Percentiles rank a stretch among this genome's conserved stretches.
phyloP scores from a whole-genome alignment of 2,329 filamentous ascomycete genomes.

The Stemphylium lycopersici region DNA sequence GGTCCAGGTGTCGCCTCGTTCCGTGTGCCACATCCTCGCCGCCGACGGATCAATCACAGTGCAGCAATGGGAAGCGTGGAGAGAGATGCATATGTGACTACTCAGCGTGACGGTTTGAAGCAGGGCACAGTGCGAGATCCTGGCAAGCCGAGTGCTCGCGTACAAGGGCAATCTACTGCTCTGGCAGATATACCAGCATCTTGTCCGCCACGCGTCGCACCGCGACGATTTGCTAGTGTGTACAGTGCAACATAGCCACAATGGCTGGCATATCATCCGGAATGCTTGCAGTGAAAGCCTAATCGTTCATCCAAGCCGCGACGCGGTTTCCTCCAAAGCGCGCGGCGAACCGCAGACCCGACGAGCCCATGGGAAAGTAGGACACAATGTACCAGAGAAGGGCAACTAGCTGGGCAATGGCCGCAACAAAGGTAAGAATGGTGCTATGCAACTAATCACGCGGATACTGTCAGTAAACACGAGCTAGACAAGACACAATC shows the following conservation, averaged over 20 bases:
- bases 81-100: conserved; percentile 29
- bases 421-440: conserved; percentile 82
- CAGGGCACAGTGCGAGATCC: conserved; percentile 19
- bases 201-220: conserved; percentile 38
- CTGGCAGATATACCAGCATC: conserved; percentile 7
- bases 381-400: conserved; percentile 93
- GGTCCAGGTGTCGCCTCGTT: conserved; percentile 8
- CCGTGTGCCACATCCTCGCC: conserved; percentile 25
- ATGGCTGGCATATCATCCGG: conserved; percentile 10
- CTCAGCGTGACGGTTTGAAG: conserved; percentile 26
- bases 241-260: conserved; percentile 22
- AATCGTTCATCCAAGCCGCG: conserved; percentile 86
- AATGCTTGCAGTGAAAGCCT: conserved; percentile 14
- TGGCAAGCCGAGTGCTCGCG: conserved; percentile 11
- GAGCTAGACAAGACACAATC: conserved; percentile 32
- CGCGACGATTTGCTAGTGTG: conserved; percentile 18
- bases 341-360: conserved; percentile 83
- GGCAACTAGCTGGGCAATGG: conserved; percentile 81
- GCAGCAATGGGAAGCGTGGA: conserved; percentile 17
- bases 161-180: conserved; percentile 2
- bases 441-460: conserved; percentile 71
- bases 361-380: conserved; percentile 97
- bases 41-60: conserved; percentile 30
- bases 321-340: conserved; percentile 85
- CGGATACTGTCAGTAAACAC: conserved; percentile 45